Conservation (phyloP, 495 filamentous ascomycete species). For the Aspergillus leporis region DNA sequence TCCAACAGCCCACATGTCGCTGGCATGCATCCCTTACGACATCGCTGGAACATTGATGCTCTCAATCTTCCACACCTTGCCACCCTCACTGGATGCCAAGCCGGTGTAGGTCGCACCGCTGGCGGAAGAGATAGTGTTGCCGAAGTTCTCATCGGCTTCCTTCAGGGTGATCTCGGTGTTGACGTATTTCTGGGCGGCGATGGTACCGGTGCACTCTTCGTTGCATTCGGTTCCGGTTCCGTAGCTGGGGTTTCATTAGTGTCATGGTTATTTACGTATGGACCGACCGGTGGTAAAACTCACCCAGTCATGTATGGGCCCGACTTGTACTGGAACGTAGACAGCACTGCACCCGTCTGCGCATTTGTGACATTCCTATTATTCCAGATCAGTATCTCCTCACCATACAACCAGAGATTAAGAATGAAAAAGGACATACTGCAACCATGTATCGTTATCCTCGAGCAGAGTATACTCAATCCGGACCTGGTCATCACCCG, state of each 20-base stretch:
- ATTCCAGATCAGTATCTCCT: background rate
- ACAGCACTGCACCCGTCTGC: conserved; percentile 30
- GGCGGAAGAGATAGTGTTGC: conserved; percentile 32
- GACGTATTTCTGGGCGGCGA: conserved; percentile 34
- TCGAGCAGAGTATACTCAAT: conserved; percentile 36
- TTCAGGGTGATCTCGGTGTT: conserved; percentile 38
- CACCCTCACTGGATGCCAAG: conserved; percentile 30
- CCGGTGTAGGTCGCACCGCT: conserved; percentile 30
- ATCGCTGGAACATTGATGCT: conserved; percentile 37
- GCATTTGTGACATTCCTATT: conserved; percentile 35
- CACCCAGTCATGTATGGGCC: conserved; percentile 41
- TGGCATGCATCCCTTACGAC: conserved; percentile 10
- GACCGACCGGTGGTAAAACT: conserved; percentile 3
- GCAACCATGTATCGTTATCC: conserved; percentile 35
- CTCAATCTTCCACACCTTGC: conserved; percentile 38
- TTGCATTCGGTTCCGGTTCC: conserved; percentile 42
- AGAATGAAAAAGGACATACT: conserved; percentile 22
- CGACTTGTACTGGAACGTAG: conserved; percentile 29
- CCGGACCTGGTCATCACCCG: conserved; percentile 31
- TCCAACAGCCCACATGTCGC: background rate
- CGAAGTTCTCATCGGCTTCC: conserved; percentile 33
- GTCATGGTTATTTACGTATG: background rate
- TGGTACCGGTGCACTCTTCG: conserved; percentile 33
- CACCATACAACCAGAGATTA: background rate
- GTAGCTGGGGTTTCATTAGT: conserved; percentile 20